A percentile compares a stretch with the other conserved stretches of the same genome.
These are phyloP conservation scores for Aspergillus unguis DNA, from an alignment of 2,329 filamentous ascomycete genomes.

Conservation along the genomic window DNA sequence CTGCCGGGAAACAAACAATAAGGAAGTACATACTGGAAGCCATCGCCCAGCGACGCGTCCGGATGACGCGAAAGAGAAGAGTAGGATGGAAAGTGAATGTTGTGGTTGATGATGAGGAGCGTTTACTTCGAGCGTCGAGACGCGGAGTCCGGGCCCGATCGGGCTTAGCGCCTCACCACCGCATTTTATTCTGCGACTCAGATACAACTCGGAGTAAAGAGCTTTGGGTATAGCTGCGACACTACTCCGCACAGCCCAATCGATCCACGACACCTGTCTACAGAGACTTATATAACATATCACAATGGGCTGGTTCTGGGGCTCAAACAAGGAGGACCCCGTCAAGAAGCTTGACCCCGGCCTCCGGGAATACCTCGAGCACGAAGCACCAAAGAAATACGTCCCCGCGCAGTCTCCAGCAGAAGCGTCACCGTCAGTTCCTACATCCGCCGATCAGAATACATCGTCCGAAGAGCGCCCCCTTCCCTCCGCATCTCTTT, in stretches of 20 bases:
- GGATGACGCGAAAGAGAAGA: slow-evolving; percentile 17
- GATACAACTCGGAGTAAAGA: slow-evolving; percentile 24
- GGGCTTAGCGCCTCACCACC: slow-evolving; percentile 32
- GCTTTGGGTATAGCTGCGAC: not conserved
- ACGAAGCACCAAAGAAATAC: slow-evolving; percentile 75
- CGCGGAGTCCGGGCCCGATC: slow-evolving; percentile 15
- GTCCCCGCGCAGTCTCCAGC: slow-evolving; percentile 29
- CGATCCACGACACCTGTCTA: not conserved
- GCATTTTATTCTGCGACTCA: not conserved
- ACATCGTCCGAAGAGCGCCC: slow-evolving; percentile 32
- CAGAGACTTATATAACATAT: too few species aligned
- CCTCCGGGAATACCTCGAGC: slow-evolving; percentile 78
- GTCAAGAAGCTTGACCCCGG: slow-evolving; percentile 75
- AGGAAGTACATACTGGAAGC: slow-evolving; percentile 34
- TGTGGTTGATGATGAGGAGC: slow-evolving; percentile 10
- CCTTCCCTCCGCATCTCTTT: slow-evolving; percentile 55
- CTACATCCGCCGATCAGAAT: slow-evolving; percentile 21
- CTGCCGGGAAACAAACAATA: not conserved
- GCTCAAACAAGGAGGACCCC: slow-evolving; percentile 58
- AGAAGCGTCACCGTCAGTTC: slow-evolving; percentile 19
- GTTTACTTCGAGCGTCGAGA: slow-evolving; percentile 2
- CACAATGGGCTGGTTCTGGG: slow-evolving; percentile 62
- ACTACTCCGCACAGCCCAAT: not conserved
- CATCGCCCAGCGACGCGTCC: slow-evolving; percentile 36
- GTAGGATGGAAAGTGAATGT: not conserved